Base-by-base conservation (phyloP, 2,329 filamentous ascomycete genomes). In the Alternaria viburni region DNA sequence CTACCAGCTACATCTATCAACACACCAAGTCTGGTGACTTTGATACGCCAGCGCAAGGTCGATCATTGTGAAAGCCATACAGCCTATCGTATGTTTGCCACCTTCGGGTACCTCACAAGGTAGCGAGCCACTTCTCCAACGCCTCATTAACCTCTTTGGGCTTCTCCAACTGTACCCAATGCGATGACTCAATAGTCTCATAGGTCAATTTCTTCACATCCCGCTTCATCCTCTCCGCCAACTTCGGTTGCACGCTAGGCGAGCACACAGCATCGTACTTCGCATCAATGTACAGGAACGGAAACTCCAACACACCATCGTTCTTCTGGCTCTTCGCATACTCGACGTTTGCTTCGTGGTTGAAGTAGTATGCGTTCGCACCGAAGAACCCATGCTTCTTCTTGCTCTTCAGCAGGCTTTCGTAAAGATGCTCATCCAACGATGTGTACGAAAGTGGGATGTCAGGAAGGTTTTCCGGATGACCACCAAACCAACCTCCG, bases 301-400 rank as follows among this genome's bases (percentile, higher is more conserved):
- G 79, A 43, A 81, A 76, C 11, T 74, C 66, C 50, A 81, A 49
- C 6, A 72, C 66, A 0, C 76, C 77, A 4, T 72, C 73, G 21
- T 80, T 79, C 69, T 74, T 77, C 44, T 80, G 74, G 25, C 77
- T 75, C 19, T 79, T 78, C 7, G 77, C 79, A 68, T 82, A 86
- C 43, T 75, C 77, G 3, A 65, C 68, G 57, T 86, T 86, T 12
- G 68, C 72, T 6, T 77, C 72, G 63, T 83, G 80, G 64, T 86
- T 82, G 36, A 81, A 62, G 60, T 86, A 86, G 65, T 79, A 82
- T 0, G 81, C 77, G 25, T 75, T 77, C 2, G 79, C 72, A 1
- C 77, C 72, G 66, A 77, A 82, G 61, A 80, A 81, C 0, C 82
- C 81, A 6, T 80, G 81, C 64, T 74, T 75, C 65, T 81, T 67